phyloP scores from a whole-genome alignment of 2,329 filamentous ascomycete genomes.

The Phyllosticta citriasiana region DNA sequence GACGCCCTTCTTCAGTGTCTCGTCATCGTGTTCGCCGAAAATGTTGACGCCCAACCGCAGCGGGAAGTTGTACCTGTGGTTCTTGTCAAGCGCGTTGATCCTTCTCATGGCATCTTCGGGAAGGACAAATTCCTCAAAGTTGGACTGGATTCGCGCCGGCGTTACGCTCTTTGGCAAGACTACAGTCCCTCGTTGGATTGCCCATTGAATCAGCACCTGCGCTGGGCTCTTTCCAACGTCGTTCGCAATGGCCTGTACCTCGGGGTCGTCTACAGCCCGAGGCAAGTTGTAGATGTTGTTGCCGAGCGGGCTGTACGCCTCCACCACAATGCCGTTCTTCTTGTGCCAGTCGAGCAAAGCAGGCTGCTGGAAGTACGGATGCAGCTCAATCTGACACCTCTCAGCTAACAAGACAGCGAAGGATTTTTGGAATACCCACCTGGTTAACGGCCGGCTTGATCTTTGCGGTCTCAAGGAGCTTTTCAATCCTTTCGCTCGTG shows the following conservation, averaged over 20 bases:
- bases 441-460: slow-evolving; percentile 45
- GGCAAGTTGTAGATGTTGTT: slow-evolving; percentile 48
- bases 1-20: slow-evolving; percentile 19
- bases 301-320: slow-evolving; percentile 43
- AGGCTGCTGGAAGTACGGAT: slow-evolving; percentile 56
- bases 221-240: slow-evolving; percentile 65
- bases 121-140: slow-evolving; percentile 25
- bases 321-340: slow-evolving; percentile 36
- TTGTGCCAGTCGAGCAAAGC: slow-evolving; percentile 47
- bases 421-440: slow-evolving; percentile 4
- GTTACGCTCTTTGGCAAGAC: slow-evolving; percentile 62
- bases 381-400: slow-evolving; percentile 47
- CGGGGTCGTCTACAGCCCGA: slow-evolving; percentile 61
- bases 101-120: slow-evolving; percentile 20
- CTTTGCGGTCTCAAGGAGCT: slow-evolving; percentile 18
- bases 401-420: not conserved
- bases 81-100: slow-evolving; percentile 27
- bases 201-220: slow-evolving; percentile 79
- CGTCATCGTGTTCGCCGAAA: slow-evolving; percentile 7
- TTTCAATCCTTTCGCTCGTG: slow-evolving; percentile 15
- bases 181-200: slow-evolving; percentile 67
- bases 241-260: slow-evolving; percentile 55
- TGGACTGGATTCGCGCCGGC: slow-evolving; percentile 20
- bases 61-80: slow-evolving; percentile 21
- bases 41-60: slow-evolving; percentile 10